These are phyloP conservation scores for Malbranchea zuffiana DNA, from an alignment of 2,329 filamentous ascomycete genomes.

Conservation along the genomic window DNA sequence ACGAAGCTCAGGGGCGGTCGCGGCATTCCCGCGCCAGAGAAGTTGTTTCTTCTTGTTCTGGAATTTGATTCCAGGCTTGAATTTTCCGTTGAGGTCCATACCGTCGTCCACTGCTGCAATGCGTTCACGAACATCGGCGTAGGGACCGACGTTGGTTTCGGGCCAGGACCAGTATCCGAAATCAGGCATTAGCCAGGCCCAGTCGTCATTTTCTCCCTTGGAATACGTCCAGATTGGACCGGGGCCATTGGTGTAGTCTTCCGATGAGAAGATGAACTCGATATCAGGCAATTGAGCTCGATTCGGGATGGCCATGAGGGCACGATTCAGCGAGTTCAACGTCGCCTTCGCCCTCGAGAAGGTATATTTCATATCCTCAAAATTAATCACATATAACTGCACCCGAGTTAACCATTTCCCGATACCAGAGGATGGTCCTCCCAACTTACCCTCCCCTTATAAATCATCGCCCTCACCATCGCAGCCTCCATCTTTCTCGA, in stretches of 20 bases:
- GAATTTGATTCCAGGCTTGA: conserved; percentile 18
- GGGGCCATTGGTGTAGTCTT: conserved; percentile 33
- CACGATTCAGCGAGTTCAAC: conserved; percentile 39
- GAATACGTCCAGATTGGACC: conserved; percentile 37
- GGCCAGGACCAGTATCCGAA: conserved; percentile 47
- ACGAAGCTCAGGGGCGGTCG: conserved; percentile 30
- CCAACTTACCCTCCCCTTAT: conserved; percentile 27
- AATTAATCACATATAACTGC: conserved; percentile 31
- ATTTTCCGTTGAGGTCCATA: conserved; percentile 16
- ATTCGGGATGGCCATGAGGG: conserved; percentile 33
- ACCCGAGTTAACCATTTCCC: background rate
- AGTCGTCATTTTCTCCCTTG: conserved; percentile 28
- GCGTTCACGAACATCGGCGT: conserved; percentile 33
- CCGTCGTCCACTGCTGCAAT: conserved; percentile 31
- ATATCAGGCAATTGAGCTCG: conserved; percentile 36
- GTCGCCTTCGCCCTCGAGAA: conserved; percentile 33
- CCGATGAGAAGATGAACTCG: conserved; percentile 40
- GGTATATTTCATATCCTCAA: conserved; percentile 25
- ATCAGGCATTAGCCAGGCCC: conserved; percentile 43
- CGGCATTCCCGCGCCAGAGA: conserved; percentile 39
- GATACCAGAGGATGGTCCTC: background rate
- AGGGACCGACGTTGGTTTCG: conserved; percentile 36
- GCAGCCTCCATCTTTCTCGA: conserved; percentile 24
- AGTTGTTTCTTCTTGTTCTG: conserved; percentile 36
- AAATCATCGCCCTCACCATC: conserved; percentile 29